phyloP scores from a whole-genome alignment of 345 rosid genomes.

The Bruguiera sexangula region DNA sequence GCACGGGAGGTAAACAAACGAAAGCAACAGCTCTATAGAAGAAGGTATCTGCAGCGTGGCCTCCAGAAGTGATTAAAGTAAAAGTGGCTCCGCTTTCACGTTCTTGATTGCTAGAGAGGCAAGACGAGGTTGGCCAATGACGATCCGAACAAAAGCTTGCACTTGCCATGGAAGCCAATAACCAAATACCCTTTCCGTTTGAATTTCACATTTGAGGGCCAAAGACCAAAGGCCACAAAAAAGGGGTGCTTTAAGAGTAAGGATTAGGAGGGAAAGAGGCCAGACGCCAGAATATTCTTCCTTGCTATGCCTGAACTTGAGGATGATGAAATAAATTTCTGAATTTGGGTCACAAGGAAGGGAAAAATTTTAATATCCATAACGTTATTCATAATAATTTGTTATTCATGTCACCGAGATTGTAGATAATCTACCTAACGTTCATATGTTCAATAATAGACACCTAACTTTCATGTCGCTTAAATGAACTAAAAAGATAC shows the following conservation, averaged over 20 bases:
- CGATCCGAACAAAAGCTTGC: slow-evolving; percentile 25
- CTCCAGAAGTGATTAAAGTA: slow-evolving; percentile 25
- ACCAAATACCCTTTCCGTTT: slow-evolving; percentile 1
- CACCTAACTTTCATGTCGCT: too few species aligned
- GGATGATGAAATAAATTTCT: too few species aligned
- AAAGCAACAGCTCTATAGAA: slow-evolving; percentile 33
- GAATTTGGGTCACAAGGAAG: too few species aligned
- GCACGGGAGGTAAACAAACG: slow-evolving; percentile 23
- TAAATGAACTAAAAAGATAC: too few species aligned
- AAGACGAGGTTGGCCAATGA: slow-evolving; percentile 12
- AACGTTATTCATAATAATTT: too few species aligned
- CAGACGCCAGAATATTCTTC: neutral
- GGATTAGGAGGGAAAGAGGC: neutral
- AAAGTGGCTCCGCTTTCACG: slow-evolving; percentile 18
- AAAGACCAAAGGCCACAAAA: neutral
- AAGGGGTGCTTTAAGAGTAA: neutral
- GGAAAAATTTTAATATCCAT: too few species aligned
- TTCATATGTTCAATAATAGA: too few species aligned
- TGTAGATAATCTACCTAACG: too few species aligned
- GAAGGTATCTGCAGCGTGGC: slow-evolving; percentile 35
- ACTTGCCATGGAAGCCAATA: slow-evolving; percentile 42
- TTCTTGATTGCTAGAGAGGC: slow-evolving; percentile 20
- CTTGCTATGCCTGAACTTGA: too few species aligned
- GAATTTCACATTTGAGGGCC: neutral
- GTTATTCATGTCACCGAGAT: too few species aligned